Evolutionary conservation across 257 asterid species (phyloP), one percentile per base, ranked within the genome.

Genomic region (Datura wrightii): DNA sequence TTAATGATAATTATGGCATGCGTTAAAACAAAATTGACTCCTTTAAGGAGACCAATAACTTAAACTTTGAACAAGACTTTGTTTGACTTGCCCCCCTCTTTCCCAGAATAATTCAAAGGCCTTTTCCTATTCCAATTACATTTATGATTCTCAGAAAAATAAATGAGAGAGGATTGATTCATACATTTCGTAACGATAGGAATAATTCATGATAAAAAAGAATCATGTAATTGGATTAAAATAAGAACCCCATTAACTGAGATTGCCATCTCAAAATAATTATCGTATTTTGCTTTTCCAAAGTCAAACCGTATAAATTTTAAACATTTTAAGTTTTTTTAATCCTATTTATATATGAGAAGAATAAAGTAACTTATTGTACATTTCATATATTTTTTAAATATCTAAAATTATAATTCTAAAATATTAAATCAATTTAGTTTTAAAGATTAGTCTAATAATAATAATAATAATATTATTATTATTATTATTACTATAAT

Each of bases 31-130:
- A 24, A 24, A 16, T 41, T 69, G 79, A 69, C 79, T 69, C 54
- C 79, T 69, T 36, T 39, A 41, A 76, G 82, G 82, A 78, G 58
- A 78, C 82, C 82, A 78, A 52, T 78, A 78, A 78, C 82, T 78
- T 76, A 48, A 39, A 46, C 62, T 76, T 76, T 76, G 81, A 50
- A 76, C 81, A 50, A 24, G 46, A 78, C 15, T 78, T 78, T 78
- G 63, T 78, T 78, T 78, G 82, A 78, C 63, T 76, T 74, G 60
- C 60, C 81, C n/a, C 79, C 60, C 19, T 14, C 5, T 78, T 78
- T 78, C 63, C 63, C 14, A 52, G 10, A 78, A 52, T 31, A 9
- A 31, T 31, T 78, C 63, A 52, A 52, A 52, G 31, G 63, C 15
- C 63, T 78, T 31, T 78, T 52, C 63, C 19, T 52, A 34, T 78